Base-by-base conservation (phyloP, 306 rosid genomes). In the Dalbergia cultrata region DNA sequence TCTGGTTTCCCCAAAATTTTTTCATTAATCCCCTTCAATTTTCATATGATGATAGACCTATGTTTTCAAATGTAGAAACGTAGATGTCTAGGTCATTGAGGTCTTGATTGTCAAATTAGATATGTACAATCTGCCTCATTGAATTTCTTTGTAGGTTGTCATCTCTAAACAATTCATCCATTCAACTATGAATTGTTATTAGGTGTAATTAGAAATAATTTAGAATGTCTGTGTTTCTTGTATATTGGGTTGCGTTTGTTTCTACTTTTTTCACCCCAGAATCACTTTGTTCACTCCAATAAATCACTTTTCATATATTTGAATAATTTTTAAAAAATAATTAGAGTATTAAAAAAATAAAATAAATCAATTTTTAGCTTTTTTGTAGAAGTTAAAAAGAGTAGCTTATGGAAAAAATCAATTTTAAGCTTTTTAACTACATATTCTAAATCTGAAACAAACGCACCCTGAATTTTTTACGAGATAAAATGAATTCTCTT, bases 151-250 rank as follows among this genome's bases (percentile, higher is more conserved):
- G 35, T 72, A 72, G 63, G 56, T 49, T 26, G 26, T 26, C 13
- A 47, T 75, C 75, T 75, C 72, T 83, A 57, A 76, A 43, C 19
- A 71, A 17, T 44, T 7, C 82, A 53, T 54, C 19, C 33, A 61
- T 77, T 81, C 81, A 73, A 73, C 77, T 61, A 8, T 35, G 35
- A 80, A 57, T 37, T 37, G 47, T 47, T 58, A 14, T 50, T 39
- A 10, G 66, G 57, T 54, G 67, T 64, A 63, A 58, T 52, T 56
- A 19, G 74, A 63, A 26, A 21, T 63, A 65, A 67, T 70, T 19
- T 61, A 41, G 19, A 44, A 35, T 69, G 54, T 43, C 50, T 33
- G 41, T 54, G 18, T 53, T 58, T 71, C 75, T 21, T 13, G 9
- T 80, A 13, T 72, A 22, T 8, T 43, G n/a, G n/a, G n/a, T n/a